A percentile compares a stretch with the other conserved stretches of the same genome.
Conservation (phyloP, 495 filamentous ascomycete genomes). For the Annulohypoxylon nitens region DNA sequence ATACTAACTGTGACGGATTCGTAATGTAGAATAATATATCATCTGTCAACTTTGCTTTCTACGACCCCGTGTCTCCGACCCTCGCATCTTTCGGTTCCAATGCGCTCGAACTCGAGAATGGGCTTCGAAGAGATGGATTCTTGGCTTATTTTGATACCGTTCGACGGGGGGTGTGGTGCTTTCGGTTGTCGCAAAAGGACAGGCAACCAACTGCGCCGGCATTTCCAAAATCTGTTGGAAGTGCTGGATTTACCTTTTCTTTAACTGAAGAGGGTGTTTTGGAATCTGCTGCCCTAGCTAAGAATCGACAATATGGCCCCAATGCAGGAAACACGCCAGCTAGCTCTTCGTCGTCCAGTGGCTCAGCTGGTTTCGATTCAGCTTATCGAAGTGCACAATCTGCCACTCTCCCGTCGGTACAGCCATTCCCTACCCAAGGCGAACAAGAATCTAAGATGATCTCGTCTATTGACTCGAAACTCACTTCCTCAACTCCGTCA, state of each 20-base stretch:
- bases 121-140: conserved; percentile 63
- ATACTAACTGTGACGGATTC: conserved; percentile 36
- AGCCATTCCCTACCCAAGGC: conserved; percentile 36
- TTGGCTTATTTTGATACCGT: conserved; percentile 63
- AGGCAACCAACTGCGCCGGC: conserved; percentile 47
- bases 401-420: conserved; percentile 40
- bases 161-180: conserved; percentile 65
- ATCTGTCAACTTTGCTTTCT: conserved; percentile 61
- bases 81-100: conserved; percentile 56
- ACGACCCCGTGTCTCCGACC: conserved; percentile 58
- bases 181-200: conserved; percentile 56
- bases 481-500: conserved; percentile 36
- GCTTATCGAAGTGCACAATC: conserved; percentile 54
- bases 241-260: conserved; percentile 56
- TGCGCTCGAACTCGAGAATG: conserved; percentile 59
- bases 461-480: conserved; percentile 50
- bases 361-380: conserved; percentile 56
- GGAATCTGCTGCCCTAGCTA: conserved; percentile 61
- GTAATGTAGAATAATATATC: conserved; percentile 61
- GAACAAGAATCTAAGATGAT: conserved; percentile 45
- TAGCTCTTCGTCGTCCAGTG: conserved; percentile 62
- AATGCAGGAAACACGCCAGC: conserved; percentile 61
- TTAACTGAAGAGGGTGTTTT: conserved; percentile 60
- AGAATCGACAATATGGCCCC: conserved; percentile 52
- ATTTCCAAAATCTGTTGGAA: conserved; percentile 54